phyloP scores from a whole-genome alignment of 1,284 basidiomycete genomes.

The Sporisorium sorghi region DNA sequence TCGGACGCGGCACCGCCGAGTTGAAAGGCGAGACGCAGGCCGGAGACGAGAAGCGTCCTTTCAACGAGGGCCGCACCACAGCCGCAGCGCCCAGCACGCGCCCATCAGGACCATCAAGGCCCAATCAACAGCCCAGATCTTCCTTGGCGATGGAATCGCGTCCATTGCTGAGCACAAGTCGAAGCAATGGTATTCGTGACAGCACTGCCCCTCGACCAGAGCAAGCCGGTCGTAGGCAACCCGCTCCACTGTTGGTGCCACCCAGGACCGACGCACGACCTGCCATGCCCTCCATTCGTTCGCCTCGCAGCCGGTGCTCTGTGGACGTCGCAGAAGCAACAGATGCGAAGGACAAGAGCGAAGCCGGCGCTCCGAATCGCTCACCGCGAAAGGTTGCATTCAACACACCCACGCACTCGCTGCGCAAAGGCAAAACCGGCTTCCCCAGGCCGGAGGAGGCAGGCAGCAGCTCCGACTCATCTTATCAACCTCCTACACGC shows the following conservation, averaged over 20 bases:
- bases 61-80: neutral
- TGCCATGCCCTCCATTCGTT: constrained; percentile 11
- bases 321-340: constrained; percentile 10
- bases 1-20: constrained; percentile 24
- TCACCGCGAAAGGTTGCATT: constrained; percentile 22
- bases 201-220: neutral
- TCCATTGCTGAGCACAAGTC: constrained; percentile 3
- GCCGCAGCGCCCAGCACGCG: neutral
- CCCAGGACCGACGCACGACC: constrained; percentile 8
- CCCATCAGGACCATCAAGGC: neutral
- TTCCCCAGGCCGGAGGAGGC: constrained; percentile 4
- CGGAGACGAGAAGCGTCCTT: constrained; percentile 7
- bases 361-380: neutral
- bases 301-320: neutral
- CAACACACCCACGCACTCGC: constrained; percentile 28
- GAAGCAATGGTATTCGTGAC: constrained; percentile 3
- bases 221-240: constrained; percentile 5
- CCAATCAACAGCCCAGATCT: neutral
- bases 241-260: neutral
- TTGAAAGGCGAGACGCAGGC: constrained; percentile 7
- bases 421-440: constrained; percentile 22
- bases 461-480: constrained; percentile 24
- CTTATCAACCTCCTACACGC: constrained; percentile 8
- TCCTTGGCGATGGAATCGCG: neutral
- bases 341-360: neutral